Percentiles rank a stretch among this genome's conserved stretches.
Conservation (phyloP, 140 eudicot genomes). For the Flaveria floridana region DNA sequence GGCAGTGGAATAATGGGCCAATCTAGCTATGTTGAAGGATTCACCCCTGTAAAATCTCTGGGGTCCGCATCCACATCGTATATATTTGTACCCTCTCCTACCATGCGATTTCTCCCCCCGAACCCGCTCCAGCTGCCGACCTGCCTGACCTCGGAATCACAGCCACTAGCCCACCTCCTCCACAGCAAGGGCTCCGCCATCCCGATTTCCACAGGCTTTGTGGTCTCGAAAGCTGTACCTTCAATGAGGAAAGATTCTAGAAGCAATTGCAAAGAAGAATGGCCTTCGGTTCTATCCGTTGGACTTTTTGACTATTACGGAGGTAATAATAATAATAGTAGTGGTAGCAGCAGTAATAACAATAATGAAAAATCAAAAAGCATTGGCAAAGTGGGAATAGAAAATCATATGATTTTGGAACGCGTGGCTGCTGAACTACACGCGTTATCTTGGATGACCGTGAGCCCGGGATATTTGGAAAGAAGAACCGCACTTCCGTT, state of each 20-base stretch:
- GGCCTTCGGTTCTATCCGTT: slow-evolving; percentile 91
- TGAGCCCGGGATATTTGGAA: slow-evolving; percentile 87
- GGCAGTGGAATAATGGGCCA: slow-evolving; percentile 59
- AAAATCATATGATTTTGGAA: slow-evolving; percentile 64
- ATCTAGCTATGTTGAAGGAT: slow-evolving; percentile 81
- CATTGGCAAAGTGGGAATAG: slow-evolving; percentile 47
- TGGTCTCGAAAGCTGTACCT: slow-evolving; percentile 87
- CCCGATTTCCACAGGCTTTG: slow-evolving; percentile 82
- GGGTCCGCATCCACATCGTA: slow-evolving; percentile 85
- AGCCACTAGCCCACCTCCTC: slow-evolving; percentile 92
- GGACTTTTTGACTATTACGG: slow-evolving; percentile 85
- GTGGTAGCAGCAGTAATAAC: neutral
- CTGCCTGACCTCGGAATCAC: slow-evolving; percentile 92
- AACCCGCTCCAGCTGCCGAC: slow-evolving; percentile 86
- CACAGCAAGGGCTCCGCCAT: slow-evolving; percentile 95
- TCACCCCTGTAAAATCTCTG: slow-evolving; percentile 84
- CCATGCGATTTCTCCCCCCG: slow-evolving; percentile 89
- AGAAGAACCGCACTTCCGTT: slow-evolving; percentile 87
- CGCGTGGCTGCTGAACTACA: slow-evolving; percentile 86
- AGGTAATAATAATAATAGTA: slow-evolving; percentile 32
- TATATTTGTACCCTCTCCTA: slow-evolving; percentile 80
- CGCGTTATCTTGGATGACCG: slow-evolving; percentile 98
- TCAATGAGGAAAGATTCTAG: slow-evolving; percentile 68
- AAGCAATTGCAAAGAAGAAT: slow-evolving; percentile 70
- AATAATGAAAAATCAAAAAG: slow-evolving; percentile 45